Evolutionary conservation across 75 land plant genomes (phyloP), one percentile per base, ranked within the genome.

Genomic region (Picea glauca): DNA sequence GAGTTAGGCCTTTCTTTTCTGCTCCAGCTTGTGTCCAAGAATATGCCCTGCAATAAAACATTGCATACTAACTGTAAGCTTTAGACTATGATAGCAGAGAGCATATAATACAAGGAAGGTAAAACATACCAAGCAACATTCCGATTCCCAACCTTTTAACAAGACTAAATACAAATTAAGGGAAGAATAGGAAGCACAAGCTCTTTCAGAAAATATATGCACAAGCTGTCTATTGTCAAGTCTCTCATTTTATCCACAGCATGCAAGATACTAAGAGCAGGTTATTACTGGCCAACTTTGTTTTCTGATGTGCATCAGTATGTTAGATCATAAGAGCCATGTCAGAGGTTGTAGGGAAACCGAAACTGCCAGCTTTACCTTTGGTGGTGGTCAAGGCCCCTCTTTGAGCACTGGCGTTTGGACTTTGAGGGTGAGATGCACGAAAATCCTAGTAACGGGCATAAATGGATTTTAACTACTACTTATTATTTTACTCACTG

Each of bases 31-130:
- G 50, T 43, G 54, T 43, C 50, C 54, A 70, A 43, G 74, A 12
- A 3, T 18, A 7, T 43, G 21, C 50, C 74, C 74, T 70, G 74
- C 74, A 70, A 70, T 40, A 70, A 40, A 43, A 43, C 73, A 66
- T 66, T 20, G 12, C 54, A 70, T n/a, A 11, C 46, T 70, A 20
- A 9, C n/a, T 40, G 46, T 70, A 70, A 70, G 46, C 56, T 20
- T 20, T 20, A 70, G 50, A 70, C 1, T 6, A 70, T 43, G 3
- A 17, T 70, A 9, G 11, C 56, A 9, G 11, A 50, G 56, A 50
- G 56, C 11, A 50, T 11, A 50, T 50, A 50, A 9, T 9, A 50
- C 56, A 50, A 50, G 56, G 12, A 63, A n/a, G 74, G 56, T 20
- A n/a, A 70, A 50, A 9, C 9, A 50, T 50, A 9, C 56, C 56